Evolutionary conservation across 257 asterid species (phyloP), one percentile per base, ranked within the genome.

Genomic region (Dorcoceras hygrometricum): DNA sequence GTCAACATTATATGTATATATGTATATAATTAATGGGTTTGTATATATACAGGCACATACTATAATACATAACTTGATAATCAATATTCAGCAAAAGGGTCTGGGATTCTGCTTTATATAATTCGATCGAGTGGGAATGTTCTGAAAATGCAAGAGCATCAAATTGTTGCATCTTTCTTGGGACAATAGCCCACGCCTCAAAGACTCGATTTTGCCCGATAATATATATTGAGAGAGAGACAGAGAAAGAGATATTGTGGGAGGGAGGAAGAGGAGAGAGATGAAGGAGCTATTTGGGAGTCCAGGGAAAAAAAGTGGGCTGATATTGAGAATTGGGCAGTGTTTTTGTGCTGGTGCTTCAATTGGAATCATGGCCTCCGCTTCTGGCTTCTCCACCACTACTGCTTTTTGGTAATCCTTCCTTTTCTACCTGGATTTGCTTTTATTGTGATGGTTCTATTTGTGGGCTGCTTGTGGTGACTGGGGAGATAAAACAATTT

Each of bases 241-340:
- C 10, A 19, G 26, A 9, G 48, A 12, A 18, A 70, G 32, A 70
- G 27, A 24, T 31, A 26, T 6, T 57, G 22, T 69, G 46, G 39
- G 67, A 62, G 16, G 63, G 39, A 58, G 58, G 63, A 34, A 56
- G 64, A 73, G 53, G 59, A 62, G 53, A 80, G 81, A 62, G 79
- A 87, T 85, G 98, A 87, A 84, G 82, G 89, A 76, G 75, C 71
- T 91, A 75, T 85, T 89, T 76, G 98, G 98, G 55, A 75, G 90
- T 62, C 98, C 98, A 28, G 96, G 98, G 61, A 87, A 73, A 73
- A 81, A 80, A 69, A 91, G 98, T 77, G 96, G 98, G 78, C 69
- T 82, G 62, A 56, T 79, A 11, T 67, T 82, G 75, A 82, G 98
- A 78, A 67, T 84, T 34, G 88, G 91, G 18, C 98, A 89, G 75